phyloP scores from a whole-genome alignment of 768 basidiomycete species.

The Xerocomellus intermedius region DNA sequence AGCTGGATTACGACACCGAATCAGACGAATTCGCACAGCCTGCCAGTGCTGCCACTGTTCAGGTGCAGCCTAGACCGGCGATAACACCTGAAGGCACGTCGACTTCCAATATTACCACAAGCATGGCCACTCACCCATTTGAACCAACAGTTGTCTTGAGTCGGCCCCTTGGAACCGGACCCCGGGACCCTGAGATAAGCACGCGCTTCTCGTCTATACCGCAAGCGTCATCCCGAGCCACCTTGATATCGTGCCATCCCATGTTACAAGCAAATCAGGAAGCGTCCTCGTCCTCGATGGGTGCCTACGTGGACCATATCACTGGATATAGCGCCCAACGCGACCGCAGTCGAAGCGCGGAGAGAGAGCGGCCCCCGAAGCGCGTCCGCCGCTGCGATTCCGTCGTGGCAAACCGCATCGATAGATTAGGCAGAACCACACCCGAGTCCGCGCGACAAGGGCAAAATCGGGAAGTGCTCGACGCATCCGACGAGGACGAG shows the following conservation, averaged over 20 bases:
- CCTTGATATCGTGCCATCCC: constrained; percentile 1
- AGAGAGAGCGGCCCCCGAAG: constrained; percentile 29
- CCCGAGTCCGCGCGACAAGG: constrained; percentile 6
- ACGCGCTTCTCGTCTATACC: constrained; percentile 11
- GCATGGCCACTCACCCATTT: neutral
- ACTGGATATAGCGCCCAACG: constrained; percentile 6
- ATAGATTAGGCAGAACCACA: constrained; percentile 15
- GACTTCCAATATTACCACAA: constrained; percentile 3
- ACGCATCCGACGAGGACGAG: constrained; percentile 1
- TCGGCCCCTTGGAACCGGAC: constrained; percentile 5
- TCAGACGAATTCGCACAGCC: constrained; percentile 15
- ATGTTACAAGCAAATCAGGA: constrained; percentile 12
- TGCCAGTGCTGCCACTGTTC: neutral
- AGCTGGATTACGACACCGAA: constrained; percentile 20
- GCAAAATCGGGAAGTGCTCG: neutral
- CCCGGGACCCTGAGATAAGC: constrained; percentile 15
- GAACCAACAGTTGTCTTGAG: neutral
- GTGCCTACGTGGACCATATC: neutral
- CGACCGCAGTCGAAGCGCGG: constrained; percentile 20
- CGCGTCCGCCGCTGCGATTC: constrained; percentile 21
- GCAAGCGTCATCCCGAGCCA: constrained; percentile 2
- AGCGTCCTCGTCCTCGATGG: constrained; percentile 3
- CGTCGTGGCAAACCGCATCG: constrained; percentile 6
- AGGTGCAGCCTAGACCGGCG: constrained; percentile 6
- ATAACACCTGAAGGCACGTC: neutral